Conservation (phyloP, 768 basidiomycete genomes). For the Collybiopsis luxurians region DNA sequence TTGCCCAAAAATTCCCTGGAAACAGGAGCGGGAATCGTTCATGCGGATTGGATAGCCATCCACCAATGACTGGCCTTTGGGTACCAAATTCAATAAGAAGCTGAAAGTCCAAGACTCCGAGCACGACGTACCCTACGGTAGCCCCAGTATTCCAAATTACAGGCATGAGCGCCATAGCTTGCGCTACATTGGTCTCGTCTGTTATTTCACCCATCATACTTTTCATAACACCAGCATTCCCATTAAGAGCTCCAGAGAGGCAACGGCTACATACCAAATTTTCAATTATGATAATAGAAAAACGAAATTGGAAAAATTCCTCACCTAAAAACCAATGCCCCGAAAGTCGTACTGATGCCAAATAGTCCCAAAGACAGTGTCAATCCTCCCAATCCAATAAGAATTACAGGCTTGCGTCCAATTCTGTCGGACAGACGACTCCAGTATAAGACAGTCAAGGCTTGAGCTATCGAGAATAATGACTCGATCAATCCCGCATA, state of each 20-base stretch:
- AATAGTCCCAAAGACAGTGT: slow-evolving; percentile 48
- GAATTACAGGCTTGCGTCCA: slow-evolving; percentile 50
- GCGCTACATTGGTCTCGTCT: slow-evolving; percentile 45
- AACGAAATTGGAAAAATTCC: too few relatives aligned
- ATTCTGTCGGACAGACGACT: slow-evolving; percentile 49
- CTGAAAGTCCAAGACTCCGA: too few relatives aligned
- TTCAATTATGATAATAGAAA: too few relatives aligned
- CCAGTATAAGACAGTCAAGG: slow-evolving; percentile 50
- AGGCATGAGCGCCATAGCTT: slow-evolving; percentile 21
- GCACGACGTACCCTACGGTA: slow-evolving; percentile 15
- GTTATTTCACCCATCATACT: slow-evolving; percentile 52
- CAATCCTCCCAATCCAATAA: slow-evolving; percentile 42
- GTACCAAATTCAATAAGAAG: too few relatives aligned
- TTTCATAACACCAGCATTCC: slow-evolving; percentile 50
- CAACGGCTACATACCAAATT: slow-evolving; percentile 10
- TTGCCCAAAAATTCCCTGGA: slow-evolving; percentile 40
- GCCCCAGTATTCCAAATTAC: slow-evolving; percentile 10
- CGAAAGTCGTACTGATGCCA: slow-evolving; percentile 48
- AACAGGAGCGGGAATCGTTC: slow-evolving; percentile 48
- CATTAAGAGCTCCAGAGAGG: slow-evolving; percentile 11
- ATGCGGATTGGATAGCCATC: slow-evolving; percentile 44
- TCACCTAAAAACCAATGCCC: slow-evolving; percentile 41
- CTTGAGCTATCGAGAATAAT: slow-evolving; percentile 50
- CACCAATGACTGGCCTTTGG: slow-evolving; percentile 49
- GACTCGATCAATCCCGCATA: slow-evolving; percentile 57